Base-by-base conservation (phyloP, 2,329 filamentous ascomycete species). In the Stylonectria norvegica region DNA sequence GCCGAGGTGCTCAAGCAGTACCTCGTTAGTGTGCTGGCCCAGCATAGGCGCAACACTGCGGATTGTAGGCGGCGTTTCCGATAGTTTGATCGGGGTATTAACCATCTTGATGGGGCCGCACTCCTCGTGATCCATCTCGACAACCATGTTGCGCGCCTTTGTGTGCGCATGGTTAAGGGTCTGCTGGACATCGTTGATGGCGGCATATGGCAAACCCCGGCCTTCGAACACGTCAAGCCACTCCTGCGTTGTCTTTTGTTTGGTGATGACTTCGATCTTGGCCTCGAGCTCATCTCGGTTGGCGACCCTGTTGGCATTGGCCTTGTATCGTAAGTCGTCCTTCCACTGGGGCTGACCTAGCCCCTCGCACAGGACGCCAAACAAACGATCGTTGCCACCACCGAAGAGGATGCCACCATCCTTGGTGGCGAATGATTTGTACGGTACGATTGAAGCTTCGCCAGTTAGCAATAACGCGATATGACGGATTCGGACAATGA, bases 1-100 rank as follows among this genome's bases (percentile, higher is more conserved):
- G 0, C 81, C 80, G 14, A 93, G 65, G 16, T 89, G 60, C 17
- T 77, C 74, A 15, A 64, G 60, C 42, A 95, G 64, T 5, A 95
- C 75, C 62, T 93, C 86, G 50, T 88, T 73, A 0, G 89, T 95
- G 64, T 95, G 89, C 66, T 95, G 81, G 1, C 90, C 93, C 22
- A 98, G 68, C 6, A 84, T 86, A 1, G 93, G 93, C 14, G 93
- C 93, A 18, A 86, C 78, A 4, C 73, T 84, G 22, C 91, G 75
- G 27, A 95, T 81, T 4, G 80, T 78, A 0, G 90, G 89, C 52
- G 77, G 81, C 18, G 85, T 86, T 52, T 90, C 81, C 5, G 89
- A 95, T 63, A 89, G 95, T 63, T 98, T 98, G 43, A 98, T 83
- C 0, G 93, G 93, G 1, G 89, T 94, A 58, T 95, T 96, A 38